Base-by-base conservation (phyloP, 805 yeast species). In the Hanseniaspora meyeri region DNA sequence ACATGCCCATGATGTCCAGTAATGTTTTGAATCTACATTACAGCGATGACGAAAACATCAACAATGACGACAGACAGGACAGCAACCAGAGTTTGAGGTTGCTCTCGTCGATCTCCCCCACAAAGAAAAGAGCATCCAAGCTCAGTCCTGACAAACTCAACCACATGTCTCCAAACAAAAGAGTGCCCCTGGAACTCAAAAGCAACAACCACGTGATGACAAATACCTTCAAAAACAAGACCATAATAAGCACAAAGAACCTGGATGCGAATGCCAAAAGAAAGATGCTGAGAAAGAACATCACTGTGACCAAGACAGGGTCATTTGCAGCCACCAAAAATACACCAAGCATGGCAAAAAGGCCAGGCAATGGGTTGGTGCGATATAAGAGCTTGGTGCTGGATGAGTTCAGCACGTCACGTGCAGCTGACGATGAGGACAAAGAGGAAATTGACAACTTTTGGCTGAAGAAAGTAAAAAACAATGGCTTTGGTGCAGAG, bases 271-370 rank as follows among this genome's bases (percentile, higher is more conserved):
- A 11, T 29, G 36, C 37, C 14, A 49, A 49, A 38, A 38, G 51
- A 53, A 53, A 46, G 27, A 11, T 36, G 14, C 19, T 46, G 2
- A 45, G 49, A 37, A 53, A 46, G 19, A 40, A 24, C 40, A 53
- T 53, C 20, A 53, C 57, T 10, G 57, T 53, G 2, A 46, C 57
- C 17, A 45, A 46, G 31, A 53, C 57, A 20, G 57, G 57, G 10
- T 53, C 57, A 1, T 46, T 53, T 46, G 43, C 43, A 12, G 38
- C 38, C 6, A 16, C 38, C 12, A 36, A 36, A 16, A 36, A 12
- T 12, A 14, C 38, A 7, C 16, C 16, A 12, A 32, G 16, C 17
- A 24, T 11, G 16, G 27, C 8, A 19, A 20, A 37, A 14, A 31
- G 17, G 31, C n/a, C 50, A 1, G 39, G 10, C 27, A 46, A 34